These are phyloP conservation scores for Endothia cerciana DNA, from an alignment of 2,329 filamentous ascomycete genomes.

Conservation along the genomic window DNA sequence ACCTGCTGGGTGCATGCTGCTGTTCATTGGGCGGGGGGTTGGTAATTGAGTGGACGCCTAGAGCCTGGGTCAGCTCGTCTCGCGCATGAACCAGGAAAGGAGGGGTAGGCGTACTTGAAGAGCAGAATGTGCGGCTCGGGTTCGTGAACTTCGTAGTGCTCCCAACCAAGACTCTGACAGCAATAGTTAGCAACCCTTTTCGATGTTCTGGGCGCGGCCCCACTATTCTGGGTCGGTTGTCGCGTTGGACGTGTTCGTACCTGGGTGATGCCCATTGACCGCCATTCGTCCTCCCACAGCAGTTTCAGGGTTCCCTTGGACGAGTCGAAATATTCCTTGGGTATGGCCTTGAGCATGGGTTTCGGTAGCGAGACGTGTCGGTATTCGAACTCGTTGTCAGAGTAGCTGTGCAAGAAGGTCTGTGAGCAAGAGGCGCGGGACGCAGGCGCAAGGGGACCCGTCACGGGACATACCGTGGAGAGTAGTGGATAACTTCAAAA, in stretches of 20 bases:
- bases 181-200: slow-evolving; percentile 20
- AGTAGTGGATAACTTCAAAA: slow-evolving; percentile 94
- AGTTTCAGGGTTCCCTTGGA: slow-evolving; percentile 91
- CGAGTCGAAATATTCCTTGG: slow-evolving; percentile 89
- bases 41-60: slow-evolving; percentile 84
- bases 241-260: slow-evolving; percentile 51
- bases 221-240: slow-evolving; percentile 12
- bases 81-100: not conserved
- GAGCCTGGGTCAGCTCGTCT: slow-evolving; percentile 33
- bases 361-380: slow-evolving; percentile 97
- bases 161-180: slow-evolving; percentile 90
- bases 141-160: slow-evolving; percentile 99
- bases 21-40: slow-evolving; percentile 63
- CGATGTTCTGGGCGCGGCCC: slow-evolving; percentile 21
- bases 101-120: slow-evolving; percentile 79
- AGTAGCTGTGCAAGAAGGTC: slow-evolving; percentile 67
- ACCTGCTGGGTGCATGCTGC: slow-evolving; percentile 25
- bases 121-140: slow-evolving; percentile 97
- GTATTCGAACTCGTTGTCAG: slow-evolving; percentile 91
- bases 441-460: not conserved
- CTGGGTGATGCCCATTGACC: slow-evolving; percentile 95
- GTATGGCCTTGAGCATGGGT: slow-evolving; percentile 96
- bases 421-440: slow-evolving; percentile 26
- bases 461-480: slow-evolving; percentile 68
- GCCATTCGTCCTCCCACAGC: slow-evolving; percentile 98